A percentile compares a stretch with the other conserved stretches of the same genome.
Evolutionary conservation across 2,329 filamentous ascomycete species (phyloP).

Genomic region (Hirsutella rhossiliensis): DNA sequence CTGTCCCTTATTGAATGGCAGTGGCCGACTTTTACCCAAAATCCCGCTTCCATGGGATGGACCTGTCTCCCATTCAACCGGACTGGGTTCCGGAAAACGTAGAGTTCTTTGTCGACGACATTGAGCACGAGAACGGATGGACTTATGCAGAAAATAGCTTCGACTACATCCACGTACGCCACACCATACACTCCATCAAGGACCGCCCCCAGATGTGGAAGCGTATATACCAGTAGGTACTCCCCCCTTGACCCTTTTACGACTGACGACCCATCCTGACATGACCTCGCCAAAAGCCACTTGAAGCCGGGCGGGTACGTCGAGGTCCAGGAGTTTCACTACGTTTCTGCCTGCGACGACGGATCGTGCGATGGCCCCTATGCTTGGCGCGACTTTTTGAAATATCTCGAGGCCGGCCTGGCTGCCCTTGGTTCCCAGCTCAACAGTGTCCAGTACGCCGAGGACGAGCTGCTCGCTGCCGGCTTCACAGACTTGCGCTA

Average conservation of each 20-base stretch:
- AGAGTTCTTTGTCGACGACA: conserved; percentile 39
- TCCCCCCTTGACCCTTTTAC: not conserved
- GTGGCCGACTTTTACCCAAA: conserved; percentile 35
- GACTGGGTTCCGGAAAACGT: conserved; percentile 38
- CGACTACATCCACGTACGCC: conserved; percentile 37
- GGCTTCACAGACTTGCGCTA: conserved; percentile 30
- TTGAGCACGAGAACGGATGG: conserved; percentile 38
- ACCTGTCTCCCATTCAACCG: conserved; percentile 40
- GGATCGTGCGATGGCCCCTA: conserved; percentile 28
- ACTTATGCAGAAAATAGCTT: conserved; percentile 30
- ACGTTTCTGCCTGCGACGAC: conserved; percentile 31
- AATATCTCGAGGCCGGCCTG: conserved; percentile 27
- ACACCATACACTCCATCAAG: conserved; percentile 31
- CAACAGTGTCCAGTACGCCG: conserved; percentile 23
- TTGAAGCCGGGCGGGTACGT: conserved; percentile 39
- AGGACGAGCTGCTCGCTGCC: conserved; percentile 21
- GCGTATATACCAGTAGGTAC: conserved; percentile 27
- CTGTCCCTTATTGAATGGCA: conserved; percentile 12
- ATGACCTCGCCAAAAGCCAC: conserved; percentile 20
- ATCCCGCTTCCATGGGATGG: conserved; percentile 32
- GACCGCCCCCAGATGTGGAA: conserved; percentile 27
- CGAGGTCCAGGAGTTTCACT: conserved; percentile 35
- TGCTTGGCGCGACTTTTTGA: conserved; percentile 33
- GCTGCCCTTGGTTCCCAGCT: conserved; percentile 28
- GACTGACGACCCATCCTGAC: too few species aligned